Evolutionary conservation across 441 rosid species (phyloP), one percentile per base, ranked within the genome.

Genomic region (Geranium incanum): DNA sequence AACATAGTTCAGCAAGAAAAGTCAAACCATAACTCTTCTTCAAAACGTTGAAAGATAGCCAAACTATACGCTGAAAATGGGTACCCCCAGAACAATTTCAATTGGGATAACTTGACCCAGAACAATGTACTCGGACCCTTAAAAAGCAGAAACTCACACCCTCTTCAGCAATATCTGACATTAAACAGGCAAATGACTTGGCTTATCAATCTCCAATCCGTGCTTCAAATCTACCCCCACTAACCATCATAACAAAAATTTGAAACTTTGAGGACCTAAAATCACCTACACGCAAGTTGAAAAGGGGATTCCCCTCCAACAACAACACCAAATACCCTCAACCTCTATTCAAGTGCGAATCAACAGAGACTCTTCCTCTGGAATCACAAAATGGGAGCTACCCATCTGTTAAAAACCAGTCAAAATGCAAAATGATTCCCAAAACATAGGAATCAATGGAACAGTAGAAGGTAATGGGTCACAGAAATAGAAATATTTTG

Each of bases 181-280:
- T n/a, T 41, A 43, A 19, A 68, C 45, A 37, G 7, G 16, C 1
- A 50, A 23, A 37, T 5, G 37, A 33, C 52, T 13, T 57, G 9
- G 38, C 28, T 55, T 33, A 50, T n/a, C 60, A 55, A n/a, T 55
- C 62, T 66, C 65, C 28, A 11, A 48, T 6, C 66, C 66, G 48
- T 36, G 70, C 75, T 72, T 72, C 67, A 6, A 72, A 50, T 72
- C 37, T 48, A 72, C 75, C 48, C 36, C 64, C 57, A 45, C 19
- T 19, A 19, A 64, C 5, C 8, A 39, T 66, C 67, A 3, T 45
- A 55, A 16, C 37, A 43, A 38, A 36, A 33, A 15, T 39, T 36
- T 39, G 2, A 13, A 28, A 45, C 50, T 19, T 52, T 55, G 0
- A 57, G 36, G 18, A 55, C 60, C 60, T 3, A 33, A 57, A 59